Conservation (phyloP, 495 filamentous ascomycete species). For the Neurospora pannonica region DNA sequence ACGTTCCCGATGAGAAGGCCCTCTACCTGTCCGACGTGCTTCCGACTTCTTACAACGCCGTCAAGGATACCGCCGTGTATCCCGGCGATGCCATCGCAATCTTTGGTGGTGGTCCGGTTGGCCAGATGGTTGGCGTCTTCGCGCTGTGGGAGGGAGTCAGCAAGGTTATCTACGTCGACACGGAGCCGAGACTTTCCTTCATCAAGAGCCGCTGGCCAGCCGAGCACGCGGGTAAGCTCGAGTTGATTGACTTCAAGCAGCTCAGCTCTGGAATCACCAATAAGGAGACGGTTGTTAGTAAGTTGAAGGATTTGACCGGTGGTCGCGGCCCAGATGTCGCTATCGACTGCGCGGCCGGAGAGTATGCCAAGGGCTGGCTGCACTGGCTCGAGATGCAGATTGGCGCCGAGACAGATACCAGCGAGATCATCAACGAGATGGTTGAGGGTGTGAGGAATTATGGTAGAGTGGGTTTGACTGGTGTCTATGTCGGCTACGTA, state of each 20-base stretch:
- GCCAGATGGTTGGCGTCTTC: constrained; percentile 71
- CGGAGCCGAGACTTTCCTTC: constrained; percentile 64
- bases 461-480: constrained; percentile 68
- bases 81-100: constrained; percentile 73
- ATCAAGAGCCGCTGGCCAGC: constrained; percentile 51
- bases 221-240: constrained; percentile 28
- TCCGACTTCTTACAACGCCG: constrained; percentile 67
- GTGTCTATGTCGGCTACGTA: constrained; percentile 75
- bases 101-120: constrained; percentile 72
- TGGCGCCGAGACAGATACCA: constrained; percentile 76
- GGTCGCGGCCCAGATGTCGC: constrained; percentile 64
- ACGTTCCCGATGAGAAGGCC: constrained; percentile 76
- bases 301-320: constrained; percentile 62
- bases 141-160: constrained; percentile 60
- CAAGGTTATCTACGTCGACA: constrained; percentile 75
- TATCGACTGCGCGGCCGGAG: constrained; percentile 75
- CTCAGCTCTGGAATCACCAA: constrained; percentile 35
- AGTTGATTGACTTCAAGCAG: constrained; percentile 38
- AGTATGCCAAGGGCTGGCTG: constrained; percentile 76
- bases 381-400: constrained; percentile 68
- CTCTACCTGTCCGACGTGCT: constrained; percentile 78
- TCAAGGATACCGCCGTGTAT: constrained; percentile 76
- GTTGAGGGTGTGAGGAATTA: constrained; percentile 66
- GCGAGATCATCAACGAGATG: constrained; percentile 84
- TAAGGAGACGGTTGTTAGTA: constrained; percentile 53